Percentiles rank a stretch among this genome's conserved stretches.
These are phyloP conservation scores for Elongisporangium senticosum DNA, from an alignment of 352 stramenopile species.

Conservation along the genomic window DNA sequence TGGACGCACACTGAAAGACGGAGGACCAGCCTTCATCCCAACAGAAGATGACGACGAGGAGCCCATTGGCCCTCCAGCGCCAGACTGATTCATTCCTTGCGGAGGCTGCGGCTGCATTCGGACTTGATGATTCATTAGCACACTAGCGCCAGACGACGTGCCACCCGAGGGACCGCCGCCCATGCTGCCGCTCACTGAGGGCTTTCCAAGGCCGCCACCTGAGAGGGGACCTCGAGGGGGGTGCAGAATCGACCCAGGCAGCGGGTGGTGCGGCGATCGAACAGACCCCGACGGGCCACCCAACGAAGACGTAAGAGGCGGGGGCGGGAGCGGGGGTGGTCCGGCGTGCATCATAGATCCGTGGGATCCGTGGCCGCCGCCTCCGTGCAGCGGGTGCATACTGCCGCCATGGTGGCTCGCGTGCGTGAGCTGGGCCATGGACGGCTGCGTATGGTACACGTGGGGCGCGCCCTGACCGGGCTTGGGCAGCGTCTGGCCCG, in stretches of 20 bases:
- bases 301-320: constrained; percentile 53
- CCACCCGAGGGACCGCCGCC: constrained; percentile 11
- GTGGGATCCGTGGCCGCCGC: constrained; percentile 23
- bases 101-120: constrained; percentile 32
- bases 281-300: constrained; percentile 26
- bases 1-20: constrained; percentile 33
- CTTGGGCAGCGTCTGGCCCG: not conserved
- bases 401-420: constrained; percentile 28
- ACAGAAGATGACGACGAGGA: not conserved
- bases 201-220: constrained; percentile 40
- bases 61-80: constrained; percentile 7
- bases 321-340: constrained; percentile 53
- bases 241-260: constrained; percentile 65
- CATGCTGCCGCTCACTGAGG: constrained; percentile 17
- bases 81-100: constrained; percentile 37
- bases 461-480: constrained; percentile 20
- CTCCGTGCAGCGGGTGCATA: constrained; percentile 67
- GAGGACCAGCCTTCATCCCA: constrained; percentile 20
- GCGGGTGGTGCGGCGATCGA: constrained; percentile 61
- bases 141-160: constrained; percentile 16
- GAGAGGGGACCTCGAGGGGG: constrained; percentile 41
- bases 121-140: constrained; percentile 54
- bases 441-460: constrained; percentile 61
- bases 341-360: constrained; percentile 50
- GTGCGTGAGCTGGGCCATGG: constrained; percentile 56